These are phyloP conservation scores for Massariosphaeria phaeospora DNA, from an alignment of 495 filamentous ascomycete species.

Conservation along the genomic window DNA sequence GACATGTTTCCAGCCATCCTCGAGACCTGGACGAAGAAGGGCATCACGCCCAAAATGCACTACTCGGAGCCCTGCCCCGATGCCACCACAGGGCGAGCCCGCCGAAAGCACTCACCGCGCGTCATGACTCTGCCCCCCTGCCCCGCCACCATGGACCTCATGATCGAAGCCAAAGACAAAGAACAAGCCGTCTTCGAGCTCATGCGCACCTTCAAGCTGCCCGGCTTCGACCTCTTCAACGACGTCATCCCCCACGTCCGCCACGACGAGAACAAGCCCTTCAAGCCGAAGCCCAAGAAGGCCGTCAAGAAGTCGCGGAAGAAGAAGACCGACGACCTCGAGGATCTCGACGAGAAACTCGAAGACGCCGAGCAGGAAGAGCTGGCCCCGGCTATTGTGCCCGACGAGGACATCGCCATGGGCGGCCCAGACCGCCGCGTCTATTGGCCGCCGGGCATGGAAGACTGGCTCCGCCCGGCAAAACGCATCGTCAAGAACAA, in stretches of 20 bases:
- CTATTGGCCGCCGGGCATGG: slow-evolving; percentile 86
- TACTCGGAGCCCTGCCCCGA: slow-evolving; percentile 75
- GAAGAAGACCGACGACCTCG: slow-evolving; percentile 45
- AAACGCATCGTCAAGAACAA: slow-evolving; percentile 68
- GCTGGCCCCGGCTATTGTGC: slow-evolving; percentile 42
- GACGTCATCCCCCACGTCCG: slow-evolving; percentile 75
- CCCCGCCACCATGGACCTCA: slow-evolving; percentile 76
- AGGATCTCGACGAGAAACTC: slow-evolving; percentile 46
- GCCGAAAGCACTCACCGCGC: slow-evolving; percentile 78
- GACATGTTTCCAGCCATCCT: slow-evolving; percentile 66
- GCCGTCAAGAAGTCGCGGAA: slow-evolving; percentile 39
- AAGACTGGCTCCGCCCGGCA: slow-evolving; percentile 80
- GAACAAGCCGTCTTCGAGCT: slow-evolving; percentile 95
- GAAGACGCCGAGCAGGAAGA: slow-evolving; percentile 37
- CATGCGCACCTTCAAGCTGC: slow-evolving; percentile 79
- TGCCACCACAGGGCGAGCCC: slow-evolving; percentile 68
- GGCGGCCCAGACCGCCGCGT: slow-evolving; percentile 80
- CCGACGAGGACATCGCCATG: slow-evolving; percentile 75
- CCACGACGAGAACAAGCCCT: slow-evolving; percentile 68
- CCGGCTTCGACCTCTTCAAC: slow-evolving; percentile 67
- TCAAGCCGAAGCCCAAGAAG: slow-evolving; percentile 47
- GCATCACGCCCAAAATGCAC: slow-evolving; percentile 93
- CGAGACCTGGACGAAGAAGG: slow-evolving; percentile 80
- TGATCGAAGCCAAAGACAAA: slow-evolving; percentile 99
- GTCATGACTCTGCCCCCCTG: slow-evolving; percentile 78